Conservation (phyloP, 441 rosid genomes). For the Bruguiera hainesii region DNA sequence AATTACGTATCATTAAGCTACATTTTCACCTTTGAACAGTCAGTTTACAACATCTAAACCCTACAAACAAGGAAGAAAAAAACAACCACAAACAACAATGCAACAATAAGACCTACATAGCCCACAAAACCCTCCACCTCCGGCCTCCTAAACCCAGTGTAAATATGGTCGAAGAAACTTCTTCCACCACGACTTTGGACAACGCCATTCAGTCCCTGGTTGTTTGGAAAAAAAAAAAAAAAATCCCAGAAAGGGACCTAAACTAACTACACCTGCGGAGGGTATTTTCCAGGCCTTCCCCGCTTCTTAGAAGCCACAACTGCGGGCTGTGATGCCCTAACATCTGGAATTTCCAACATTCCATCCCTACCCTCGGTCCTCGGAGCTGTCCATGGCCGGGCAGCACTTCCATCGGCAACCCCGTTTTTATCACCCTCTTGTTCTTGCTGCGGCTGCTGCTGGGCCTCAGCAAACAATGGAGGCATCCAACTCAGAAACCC, state of each 20-base stretch:
- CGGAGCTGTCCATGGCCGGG: constrained; percentile 17
- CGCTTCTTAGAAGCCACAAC: constrained; percentile 45
- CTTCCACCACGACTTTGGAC: neutral
- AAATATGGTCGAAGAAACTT: neutral
- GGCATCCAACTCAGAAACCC: constrained; percentile 20
- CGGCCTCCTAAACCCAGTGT: neutral
- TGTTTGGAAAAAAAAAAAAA: neutral
- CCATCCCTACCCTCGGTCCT: constrained; percentile 15
- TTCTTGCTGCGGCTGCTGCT: constrained; percentile 10
- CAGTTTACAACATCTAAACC: constrained; percentile 14
- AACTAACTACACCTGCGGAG: constrained; percentile 9
- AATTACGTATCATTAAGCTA: constrained; percentile 13
- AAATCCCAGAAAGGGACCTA: neutral
- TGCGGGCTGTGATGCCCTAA: neutral
- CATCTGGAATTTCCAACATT: constrained; percentile 16
- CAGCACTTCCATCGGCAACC: neutral
- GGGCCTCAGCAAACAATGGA: constrained; percentile 11
- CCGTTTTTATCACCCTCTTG: constrained; percentile 1
- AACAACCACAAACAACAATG: constrained; percentile 1
- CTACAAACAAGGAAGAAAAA: constrained; percentile 17
- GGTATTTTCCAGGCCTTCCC: constrained; percentile 77
- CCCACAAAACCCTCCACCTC: constrained; percentile 1
- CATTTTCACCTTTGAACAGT: constrained; percentile 19
- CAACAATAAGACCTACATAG: constrained; percentile 21
- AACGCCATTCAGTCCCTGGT: neutral